phyloP scores from a whole-genome alignment of 768 basidiomycete species.

The Lyophyllum atratum region DNA sequence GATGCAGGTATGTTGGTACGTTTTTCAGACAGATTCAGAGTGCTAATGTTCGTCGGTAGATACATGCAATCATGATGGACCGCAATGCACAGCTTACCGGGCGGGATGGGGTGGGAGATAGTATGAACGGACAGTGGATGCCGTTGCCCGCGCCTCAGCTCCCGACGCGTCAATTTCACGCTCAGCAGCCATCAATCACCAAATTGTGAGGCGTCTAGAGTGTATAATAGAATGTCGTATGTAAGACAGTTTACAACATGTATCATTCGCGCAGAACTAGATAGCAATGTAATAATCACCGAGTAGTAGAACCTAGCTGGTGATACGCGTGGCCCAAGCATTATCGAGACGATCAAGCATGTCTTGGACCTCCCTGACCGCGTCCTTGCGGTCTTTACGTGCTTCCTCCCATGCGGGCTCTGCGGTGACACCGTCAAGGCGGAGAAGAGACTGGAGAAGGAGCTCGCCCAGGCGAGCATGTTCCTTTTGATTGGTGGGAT shows the following conservation, averaged over 20 bases:
- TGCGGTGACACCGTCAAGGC: conserved; percentile 79
- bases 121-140: conserved; percentile 18
- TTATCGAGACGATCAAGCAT: conserved; percentile 80
- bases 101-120: conserved; percentile 28
- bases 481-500: conserved; percentile 34
- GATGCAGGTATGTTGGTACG: conserved; percentile 61
- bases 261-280: too few relatives aligned
- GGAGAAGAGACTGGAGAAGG: conserved; percentile 83
- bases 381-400: conserved; percentile 78
- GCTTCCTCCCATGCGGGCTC: conserved; percentile 80
- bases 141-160: conserved; percentile 12
- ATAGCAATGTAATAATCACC: too few relatives aligned
- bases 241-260: too few relatives aligned
- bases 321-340: conserved; percentile 49
- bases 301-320: background rate
- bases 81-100: conserved; percentile 62
- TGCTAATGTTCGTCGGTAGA: conserved; percentile 29
- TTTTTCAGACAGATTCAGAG: background rate
- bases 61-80: conserved; percentile 78
- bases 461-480: conserved; percentile 73
- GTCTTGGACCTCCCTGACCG: conserved; percentile 83
- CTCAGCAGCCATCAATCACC: conserved; percentile 28
- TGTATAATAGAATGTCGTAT: too few relatives aligned
- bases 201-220: conserved; percentile 26
- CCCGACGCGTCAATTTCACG: conserved; percentile 14